Evolutionary conservation across 2,329 filamentous ascomycete genomes (phyloP), one percentile per base, ranked within the genome.

Genomic region (Camillea tinctor): DNA sequence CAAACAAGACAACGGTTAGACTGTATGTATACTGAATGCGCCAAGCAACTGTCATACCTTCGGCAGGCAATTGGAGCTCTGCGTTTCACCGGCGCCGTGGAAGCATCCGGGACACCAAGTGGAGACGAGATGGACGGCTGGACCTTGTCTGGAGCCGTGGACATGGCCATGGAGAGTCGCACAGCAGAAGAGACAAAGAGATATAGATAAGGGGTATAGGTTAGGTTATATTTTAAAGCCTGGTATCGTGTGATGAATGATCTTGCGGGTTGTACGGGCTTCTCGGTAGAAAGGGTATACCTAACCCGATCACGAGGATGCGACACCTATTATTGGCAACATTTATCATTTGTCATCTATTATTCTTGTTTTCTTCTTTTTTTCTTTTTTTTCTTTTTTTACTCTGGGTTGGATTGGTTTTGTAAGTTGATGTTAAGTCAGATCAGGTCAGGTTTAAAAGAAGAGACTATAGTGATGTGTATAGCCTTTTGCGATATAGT

Each of bases 1-100:
- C 36, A n/a, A n/a, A n/a, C n/a, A n/a, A n/a, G 54, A 44, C 57
- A 19, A 52, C 50, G 51, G 52, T 52, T 66, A 57, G 60, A 60
- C 54, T 44, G 56, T 50, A 54, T 26, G 54, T 51, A 60, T 54
- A 50, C n/a, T 59, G 36, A 56, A 24, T 54, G 22, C 40, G 19
- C 57, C 57, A 50, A 51, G 30, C n/a, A 50, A 24, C 44, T 23
- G 63, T 70, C 75, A 63, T 72, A 83, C 81, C 81, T 80, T 72
- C 80, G 76, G 67, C 82, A 84, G 59, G 82, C 82, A 66, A 84
- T 81, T 23, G 80, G 76, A 48, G 81, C 79, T 70, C 80, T 76
- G 55, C 81, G 78, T 70, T 81, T 83, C 68, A 82, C 77, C 53
- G 63, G 61, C 40, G 62, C 62, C 15, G 60, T 62, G 24, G 54